Evolutionary conservation across 371 early-diverging fungal species (phyloP), one percentile per base, ranked within the genome.

Genomic region (Paraphysoderma sedebokerense): DNA sequence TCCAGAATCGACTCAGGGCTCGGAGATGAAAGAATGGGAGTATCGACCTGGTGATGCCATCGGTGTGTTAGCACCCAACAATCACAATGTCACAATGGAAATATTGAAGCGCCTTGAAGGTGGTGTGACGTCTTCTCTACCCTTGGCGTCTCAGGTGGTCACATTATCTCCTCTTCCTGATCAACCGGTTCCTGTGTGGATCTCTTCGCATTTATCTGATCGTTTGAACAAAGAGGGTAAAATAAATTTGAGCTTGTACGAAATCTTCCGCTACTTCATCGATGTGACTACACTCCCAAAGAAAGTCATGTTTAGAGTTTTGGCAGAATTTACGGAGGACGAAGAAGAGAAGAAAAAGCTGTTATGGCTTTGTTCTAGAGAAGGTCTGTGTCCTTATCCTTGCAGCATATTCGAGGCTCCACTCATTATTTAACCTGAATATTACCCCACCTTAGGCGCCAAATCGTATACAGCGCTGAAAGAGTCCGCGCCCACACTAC

Each of bases 31-130:
- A 8, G 44, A 17, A 2, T 54, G 46, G n/a, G 13, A 26, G 15
- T 57, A 56, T 47, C 55, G 35, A 4, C 82, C 91, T 3, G 92
- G 95, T 29, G 92, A 89, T 61, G 75, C 88, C 0, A 79, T 92
- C 63, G 90, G 84, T 38, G 62, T 92, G 5, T 48, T 76, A 38
- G 80, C 82, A 1, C 86, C 87, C 20, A 90, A 89, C 55, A 52
- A 58, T n/a, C 59, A 60, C 46, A 51, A 32, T 2, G 20, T 63
- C 9, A 69, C 68, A 13, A 29, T 59, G 5, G 59, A 54, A 7
- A 31, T 68, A 1, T 26, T 68, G 38, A 36, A 36, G n/a, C 19
- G 57, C 17, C 51, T 70, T 5, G 51, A 32, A 2, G n/a, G 12
- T 0, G 41, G 28, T 6, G 33, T 19, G 26, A 9, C 20, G 49